These are phyloP conservation scores for Fraxinus sp. DNA, from an alignment of 305 asterid genomes.

Conservation along the genomic window DNA sequence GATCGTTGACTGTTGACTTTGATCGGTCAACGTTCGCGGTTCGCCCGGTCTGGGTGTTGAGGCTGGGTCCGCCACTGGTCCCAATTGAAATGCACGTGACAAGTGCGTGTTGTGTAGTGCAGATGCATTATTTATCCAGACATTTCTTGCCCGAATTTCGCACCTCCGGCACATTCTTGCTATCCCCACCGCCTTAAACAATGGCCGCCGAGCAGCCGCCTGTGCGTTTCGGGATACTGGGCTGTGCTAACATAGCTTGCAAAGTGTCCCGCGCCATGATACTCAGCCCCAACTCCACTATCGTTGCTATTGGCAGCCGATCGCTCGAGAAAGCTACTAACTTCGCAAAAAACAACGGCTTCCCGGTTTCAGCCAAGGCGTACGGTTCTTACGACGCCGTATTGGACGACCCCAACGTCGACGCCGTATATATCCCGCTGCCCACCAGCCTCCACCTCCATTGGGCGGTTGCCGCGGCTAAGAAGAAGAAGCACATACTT, in stretches of 20 bases:
- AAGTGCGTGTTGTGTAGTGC: not conserved
- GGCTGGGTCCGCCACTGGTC: no score
- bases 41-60: no score
- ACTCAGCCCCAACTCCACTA: slow-evolving; percentile 31
- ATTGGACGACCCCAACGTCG: slow-evolving; percentile 70
- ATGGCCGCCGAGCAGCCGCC: slow-evolving; percentile 13
- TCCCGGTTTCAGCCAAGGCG: slow-evolving; percentile 37
- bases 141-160: not conserved
- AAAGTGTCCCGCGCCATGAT: slow-evolving; percentile 40
- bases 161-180: not conserved
- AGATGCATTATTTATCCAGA: not conserved
- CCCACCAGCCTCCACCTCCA: slow-evolving; percentile 72
- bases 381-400: slow-evolving; percentile 72
- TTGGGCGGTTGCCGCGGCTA: slow-evolving; percentile 82
- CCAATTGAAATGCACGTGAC: not conserved
- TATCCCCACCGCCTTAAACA: not conserved
- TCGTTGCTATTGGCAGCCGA: slow-evolving; percentile 46
- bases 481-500: slow-evolving; percentile 74
- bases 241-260: slow-evolving; percentile 44
- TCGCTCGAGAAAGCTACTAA: slow-evolving; percentile 35
- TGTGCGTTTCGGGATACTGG: slow-evolving; percentile 39
- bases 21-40: no score
- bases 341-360: slow-evolving; percentile 20
- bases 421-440: slow-evolving; percentile 75
- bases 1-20: no score